Evolutionary conservation across 352 stramenopile genomes (phyloP).

Genomic region (Achlya hypogyna): DNA sequence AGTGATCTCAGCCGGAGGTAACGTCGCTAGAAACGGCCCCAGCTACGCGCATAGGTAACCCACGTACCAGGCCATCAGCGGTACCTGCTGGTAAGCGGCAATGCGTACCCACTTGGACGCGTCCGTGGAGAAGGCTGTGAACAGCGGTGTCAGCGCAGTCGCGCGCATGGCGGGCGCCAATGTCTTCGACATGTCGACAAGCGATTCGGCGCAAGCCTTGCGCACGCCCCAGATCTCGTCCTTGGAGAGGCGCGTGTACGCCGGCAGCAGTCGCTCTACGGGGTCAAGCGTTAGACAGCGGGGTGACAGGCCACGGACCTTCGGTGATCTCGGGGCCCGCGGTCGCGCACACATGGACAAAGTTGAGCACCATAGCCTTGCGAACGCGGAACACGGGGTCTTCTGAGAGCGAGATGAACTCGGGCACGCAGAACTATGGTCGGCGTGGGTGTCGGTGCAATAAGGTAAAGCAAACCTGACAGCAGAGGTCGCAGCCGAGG

Average conservation of each 20-base stretch:
- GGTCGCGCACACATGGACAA: constrained; percentile 83
- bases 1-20: constrained; percentile 77
- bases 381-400: constrained; percentile 91
- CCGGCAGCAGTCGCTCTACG: constrained; percentile 75
- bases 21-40: constrained; percentile 58
- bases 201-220: constrained; percentile 87
- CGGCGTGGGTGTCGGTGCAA: background rate
- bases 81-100: constrained; percentile 89
- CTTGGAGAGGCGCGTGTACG: constrained; percentile 83
- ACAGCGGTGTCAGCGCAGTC: constrained; percentile 79
- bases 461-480: constrained; percentile 35
- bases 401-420: constrained; percentile 85
- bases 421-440: constrained; percentile 77
- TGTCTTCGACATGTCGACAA: constrained; percentile 82
- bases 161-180: constrained; percentile 64
- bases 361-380: constrained; percentile 86
- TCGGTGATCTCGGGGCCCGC: constrained; percentile 62
- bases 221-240: constrained; percentile 93
- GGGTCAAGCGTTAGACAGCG: background rate
- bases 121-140: constrained; percentile 83
- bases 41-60: constrained; percentile 23
- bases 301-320: background rate
- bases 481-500: constrained; percentile 82
- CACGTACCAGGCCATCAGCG: background rate
- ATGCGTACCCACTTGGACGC: constrained; percentile 89